Evolutionary conservation across 1,284 basidiomycete genomes (phyloP).

Genomic region (Ustilago xerochloae): DNA sequence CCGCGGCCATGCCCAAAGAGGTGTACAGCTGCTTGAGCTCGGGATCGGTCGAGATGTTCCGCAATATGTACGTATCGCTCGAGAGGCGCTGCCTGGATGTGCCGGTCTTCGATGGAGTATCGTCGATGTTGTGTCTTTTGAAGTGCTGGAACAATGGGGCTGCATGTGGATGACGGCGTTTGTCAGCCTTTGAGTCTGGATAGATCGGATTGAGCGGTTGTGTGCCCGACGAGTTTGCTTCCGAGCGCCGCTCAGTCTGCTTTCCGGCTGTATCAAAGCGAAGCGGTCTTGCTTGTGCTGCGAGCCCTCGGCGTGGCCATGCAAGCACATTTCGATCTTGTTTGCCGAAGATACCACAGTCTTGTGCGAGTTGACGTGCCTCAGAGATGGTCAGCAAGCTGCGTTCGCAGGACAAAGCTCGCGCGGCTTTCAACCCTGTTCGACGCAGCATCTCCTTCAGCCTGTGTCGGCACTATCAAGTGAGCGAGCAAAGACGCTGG

Average conservation of each 20-base stretch:
- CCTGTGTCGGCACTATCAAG: no score
- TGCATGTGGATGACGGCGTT: constrained; percentile 36
- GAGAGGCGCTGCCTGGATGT: not conserved
- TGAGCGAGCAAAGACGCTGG: no score
- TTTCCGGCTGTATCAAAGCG: not conserved
- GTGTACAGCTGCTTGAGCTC: constrained; percentile 44
- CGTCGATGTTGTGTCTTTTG: not conserved
- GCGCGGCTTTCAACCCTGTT: no score
- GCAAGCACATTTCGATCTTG: no score
- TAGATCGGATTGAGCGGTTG: constrained; percentile 16
- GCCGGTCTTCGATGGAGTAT: not conserved
- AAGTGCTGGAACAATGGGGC: constrained; percentile 34
- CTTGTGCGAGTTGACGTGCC: no score
- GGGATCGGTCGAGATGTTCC: constrained; percentile 30
- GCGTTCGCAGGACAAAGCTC: no score
- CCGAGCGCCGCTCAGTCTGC: not conserved
- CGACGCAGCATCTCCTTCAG: no score
- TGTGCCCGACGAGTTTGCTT: not conserved
- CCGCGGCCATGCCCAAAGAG: constrained; percentile 18
- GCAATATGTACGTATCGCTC: constrained; percentile 27
- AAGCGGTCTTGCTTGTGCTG: not conserved
- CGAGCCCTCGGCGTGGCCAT: no score
- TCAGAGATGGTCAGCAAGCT: no score
- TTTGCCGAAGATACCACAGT: no score
- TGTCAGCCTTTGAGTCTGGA: constrained; percentile 30